phyloP scores from a whole-genome alignment of 352 stramenopile species.

The Plasmopara muralis region DNA sequence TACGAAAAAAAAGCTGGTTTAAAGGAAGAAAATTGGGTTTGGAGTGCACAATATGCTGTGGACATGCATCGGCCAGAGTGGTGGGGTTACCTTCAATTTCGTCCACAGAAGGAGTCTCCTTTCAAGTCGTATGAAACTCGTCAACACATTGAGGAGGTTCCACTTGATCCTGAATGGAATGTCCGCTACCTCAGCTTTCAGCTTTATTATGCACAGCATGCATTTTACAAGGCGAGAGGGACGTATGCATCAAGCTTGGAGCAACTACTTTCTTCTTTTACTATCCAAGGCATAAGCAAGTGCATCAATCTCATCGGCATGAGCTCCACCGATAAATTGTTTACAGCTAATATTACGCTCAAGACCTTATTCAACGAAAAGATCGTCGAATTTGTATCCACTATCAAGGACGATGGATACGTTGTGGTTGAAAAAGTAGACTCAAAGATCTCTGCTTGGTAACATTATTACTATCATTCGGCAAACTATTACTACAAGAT shows the following conservation, averaged over 20 bases:
- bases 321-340: too few relatives aligned
- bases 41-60: conserved; percentile 76
- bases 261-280: conserved; percentile 32
- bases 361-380: too few relatives aligned
- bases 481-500: background rate
- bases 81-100: conserved; percentile 88
- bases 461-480: conserved; percentile 7
- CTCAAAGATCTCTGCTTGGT: background rate
- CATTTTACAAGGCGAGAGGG: conserved; percentile 22
- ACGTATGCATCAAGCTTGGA: conserved; percentile 27
- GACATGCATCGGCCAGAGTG: conserved; percentile 86
- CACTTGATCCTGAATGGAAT: too few relatives aligned
- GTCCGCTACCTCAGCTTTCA: conserved; percentile 40
- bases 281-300: too few relatives aligned
- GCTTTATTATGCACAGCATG: conserved; percentile 62
- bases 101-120: conserved; percentile 13
- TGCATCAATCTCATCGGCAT: too few relatives aligned
- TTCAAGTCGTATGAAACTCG: background rate
- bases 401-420: conserved; percentile 20
- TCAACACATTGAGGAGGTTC: too few relatives aligned
- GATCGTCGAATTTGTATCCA: too few relatives aligned
- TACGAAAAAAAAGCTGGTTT: conserved; percentile 50
- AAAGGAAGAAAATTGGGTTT: conserved; percentile 83
- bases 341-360: too few relatives aligned
- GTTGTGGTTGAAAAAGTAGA: conserved; percentile 17